Evolutionary conservation across 495 filamentous ascomycete genomes (phyloP), one percentile per base, ranked within the genome.

Genomic region (Talaromyces thailandensis): DNA sequence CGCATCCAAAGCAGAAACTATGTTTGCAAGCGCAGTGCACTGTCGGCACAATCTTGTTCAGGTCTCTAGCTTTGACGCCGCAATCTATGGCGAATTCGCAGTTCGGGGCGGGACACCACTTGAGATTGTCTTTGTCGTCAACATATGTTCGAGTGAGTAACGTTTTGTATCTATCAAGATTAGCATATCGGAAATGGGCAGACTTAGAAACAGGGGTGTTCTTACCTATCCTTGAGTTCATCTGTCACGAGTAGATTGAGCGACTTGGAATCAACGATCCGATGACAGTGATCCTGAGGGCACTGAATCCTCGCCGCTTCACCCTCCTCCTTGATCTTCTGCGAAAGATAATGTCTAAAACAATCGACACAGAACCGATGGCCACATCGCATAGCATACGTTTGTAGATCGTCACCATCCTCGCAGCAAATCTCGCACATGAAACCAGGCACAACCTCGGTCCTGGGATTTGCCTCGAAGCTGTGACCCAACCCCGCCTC

Each of bases 51-150:
- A 96, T 84, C 58, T 84, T 86, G 63, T 83, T 80, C 5, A 98
- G 81, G 53, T 96, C 92, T 63, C 88, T 90, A 69, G 88, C 84
- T 72, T 94, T 96, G 29, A 98, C 83, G 0, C 76, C 79, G 67
- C 94, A 98, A 64, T 98, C 90, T 18, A 98, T 76, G 12, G 93
- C 93, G 67, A 94, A 96, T 64, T 87, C 82, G 76, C 94, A 98
- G 68, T 98, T 91, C 35, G 94, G 94, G 3, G 95, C 93, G 6
- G 94, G 94, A 71, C 94, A 98, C 94, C 94, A 98, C 69, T 93
- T 93, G 23, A 98, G 82, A 51, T 87, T 89, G 32, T 96, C 93
- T 68, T 89, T 96, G 70, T 98, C 94, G 69, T 98, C 93, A 59
- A 98, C 94, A 68, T 95, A 98, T 2, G 94, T 98, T 63, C 95